Evolutionary conservation across 2,329 filamentous ascomycete species (phyloP).

Genomic region (Diplodia corticola): DNA sequence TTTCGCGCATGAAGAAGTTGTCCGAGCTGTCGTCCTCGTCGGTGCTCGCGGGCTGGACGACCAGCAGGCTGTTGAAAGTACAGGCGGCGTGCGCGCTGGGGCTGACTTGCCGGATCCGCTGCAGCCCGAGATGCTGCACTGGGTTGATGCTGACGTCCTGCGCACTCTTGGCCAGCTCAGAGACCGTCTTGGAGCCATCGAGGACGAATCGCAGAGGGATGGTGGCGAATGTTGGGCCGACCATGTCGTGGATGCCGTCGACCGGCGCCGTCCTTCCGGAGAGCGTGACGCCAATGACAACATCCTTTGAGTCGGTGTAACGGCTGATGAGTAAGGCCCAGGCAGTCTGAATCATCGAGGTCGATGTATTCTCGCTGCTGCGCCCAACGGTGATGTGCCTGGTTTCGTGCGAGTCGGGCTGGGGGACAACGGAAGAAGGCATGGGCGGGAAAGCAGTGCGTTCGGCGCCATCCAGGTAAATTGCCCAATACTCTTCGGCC

Average conservation of each 20-base stretch:
- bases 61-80: slow-evolving; percentile 9
- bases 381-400: slow-evolving; percentile 31
- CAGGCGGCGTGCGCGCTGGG: slow-evolving; percentile 36
- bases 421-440: slow-evolving; percentile 27
- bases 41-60: slow-evolving; percentile 2
- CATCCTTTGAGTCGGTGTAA: slow-evolving; percentile 33
- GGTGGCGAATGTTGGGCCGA: slow-evolving; percentile 43
- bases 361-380: slow-evolving; percentile 26
- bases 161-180: slow-evolving; percentile 26
- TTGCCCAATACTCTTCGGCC: slow-evolving; percentile 38
- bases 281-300: slow-evolving; percentile 39
- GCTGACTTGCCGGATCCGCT: slow-evolving; percentile 40
- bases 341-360: slow-evolving; percentile 36
- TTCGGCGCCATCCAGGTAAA: slow-evolving; percentile 32
- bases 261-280: slow-evolving; percentile 40
- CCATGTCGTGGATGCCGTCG: slow-evolving; percentile 36
- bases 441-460: slow-evolving; percentile 39
- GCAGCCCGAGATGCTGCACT: slow-evolving; percentile 32
- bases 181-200: slow-evolving; percentile 30
- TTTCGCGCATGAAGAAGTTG: slow-evolving; percentile 19
- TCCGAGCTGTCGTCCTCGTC: neutral
- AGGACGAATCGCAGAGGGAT: slow-evolving; percentile 40
- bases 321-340: slow-evolving; percentile 35
- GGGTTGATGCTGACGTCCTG: neutral
- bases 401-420: slow-evolving; percentile 30